Evolutionary conservation across 2,329 filamentous ascomycete species (phyloP).

Genomic region (Xylariaceae sp.): DNA sequence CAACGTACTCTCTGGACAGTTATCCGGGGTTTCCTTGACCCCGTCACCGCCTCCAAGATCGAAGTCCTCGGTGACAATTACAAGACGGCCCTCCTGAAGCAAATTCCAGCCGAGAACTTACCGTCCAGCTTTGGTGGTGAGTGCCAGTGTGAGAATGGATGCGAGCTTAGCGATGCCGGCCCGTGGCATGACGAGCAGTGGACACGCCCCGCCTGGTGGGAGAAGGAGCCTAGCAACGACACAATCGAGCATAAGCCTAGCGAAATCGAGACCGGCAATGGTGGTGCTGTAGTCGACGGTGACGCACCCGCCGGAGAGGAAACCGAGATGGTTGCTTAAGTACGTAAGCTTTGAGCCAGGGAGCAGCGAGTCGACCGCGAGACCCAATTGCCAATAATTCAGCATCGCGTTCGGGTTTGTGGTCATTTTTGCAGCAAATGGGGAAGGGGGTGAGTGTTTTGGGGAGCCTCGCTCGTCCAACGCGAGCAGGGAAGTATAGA

Average conservation of each 20-base stretch:
- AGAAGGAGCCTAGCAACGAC: constrained; percentile 40
- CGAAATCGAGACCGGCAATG: constrained; percentile 30
- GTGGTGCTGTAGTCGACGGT: constrained; percentile 24
- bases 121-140: constrained; percentile 78
- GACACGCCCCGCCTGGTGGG: constrained; percentile 60
- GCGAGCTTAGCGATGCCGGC: constrained; percentile 78
- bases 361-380: neutral
- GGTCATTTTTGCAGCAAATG: no score
- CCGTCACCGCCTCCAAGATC: constrained; percentile 94
- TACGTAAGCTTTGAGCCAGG: neutral
- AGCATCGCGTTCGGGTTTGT: no score
- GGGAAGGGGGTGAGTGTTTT: no score
- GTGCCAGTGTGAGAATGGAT: constrained; percentile 78
- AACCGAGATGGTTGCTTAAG: constrained; percentile 12
- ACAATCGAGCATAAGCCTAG: constrained; percentile 28
- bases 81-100: constrained; percentile 74
- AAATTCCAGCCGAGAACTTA: constrained; percentile 85
- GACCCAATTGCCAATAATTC: neutral
- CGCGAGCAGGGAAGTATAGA: no score
- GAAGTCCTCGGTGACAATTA: constrained; percentile 78
- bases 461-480: no score
- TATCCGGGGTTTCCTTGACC: constrained; percentile 92
- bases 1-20: constrained; percentile 77
- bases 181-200: constrained; percentile 77
- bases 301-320: constrained; percentile 9